Evolutionary conservation across 306 rosid genomes (phyloP).

Genomic region (Inga laurina): DNA sequence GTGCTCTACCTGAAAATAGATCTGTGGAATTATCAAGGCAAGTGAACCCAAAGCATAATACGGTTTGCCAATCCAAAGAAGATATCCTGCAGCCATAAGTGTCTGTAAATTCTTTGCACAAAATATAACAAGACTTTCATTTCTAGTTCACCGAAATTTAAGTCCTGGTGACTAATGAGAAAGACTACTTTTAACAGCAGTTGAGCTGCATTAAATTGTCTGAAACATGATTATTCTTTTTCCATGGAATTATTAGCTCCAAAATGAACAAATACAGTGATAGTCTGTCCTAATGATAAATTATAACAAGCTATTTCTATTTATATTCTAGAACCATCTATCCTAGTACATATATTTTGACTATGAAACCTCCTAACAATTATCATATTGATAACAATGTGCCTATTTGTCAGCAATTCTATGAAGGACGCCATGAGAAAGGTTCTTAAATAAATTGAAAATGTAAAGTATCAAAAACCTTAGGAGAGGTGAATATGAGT

Average conservation of each 20-base stretch:
- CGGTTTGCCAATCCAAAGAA: background rate
- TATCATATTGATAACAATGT: background rate
- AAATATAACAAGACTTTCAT: background rate
- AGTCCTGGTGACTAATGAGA: no score
- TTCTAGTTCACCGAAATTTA: no score
- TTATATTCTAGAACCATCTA: background rate
- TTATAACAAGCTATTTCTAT: background rate
- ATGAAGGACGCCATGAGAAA: background rate
- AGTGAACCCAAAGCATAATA: background rate
- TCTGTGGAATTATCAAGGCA: background rate
- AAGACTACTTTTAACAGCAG: no score
- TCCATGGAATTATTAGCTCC: background rate
- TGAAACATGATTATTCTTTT: background rate
- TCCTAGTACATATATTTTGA: background rate
- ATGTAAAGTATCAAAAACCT: background rate
- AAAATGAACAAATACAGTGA: background rate
- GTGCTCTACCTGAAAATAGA: background rate
- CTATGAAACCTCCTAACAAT: background rate
- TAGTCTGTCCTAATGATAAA: background rate
- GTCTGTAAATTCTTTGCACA: background rate
- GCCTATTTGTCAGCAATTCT: background rate
- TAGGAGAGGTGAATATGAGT: background rate
- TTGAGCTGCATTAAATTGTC: background rate
- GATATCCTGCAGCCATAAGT: background rate
- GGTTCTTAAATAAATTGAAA: background rate